These are phyloP conservation scores for Aspergillus bridgeri DNA, from an alignment of 495 filamentous ascomycete genomes.

Conservation along the genomic window DNA sequence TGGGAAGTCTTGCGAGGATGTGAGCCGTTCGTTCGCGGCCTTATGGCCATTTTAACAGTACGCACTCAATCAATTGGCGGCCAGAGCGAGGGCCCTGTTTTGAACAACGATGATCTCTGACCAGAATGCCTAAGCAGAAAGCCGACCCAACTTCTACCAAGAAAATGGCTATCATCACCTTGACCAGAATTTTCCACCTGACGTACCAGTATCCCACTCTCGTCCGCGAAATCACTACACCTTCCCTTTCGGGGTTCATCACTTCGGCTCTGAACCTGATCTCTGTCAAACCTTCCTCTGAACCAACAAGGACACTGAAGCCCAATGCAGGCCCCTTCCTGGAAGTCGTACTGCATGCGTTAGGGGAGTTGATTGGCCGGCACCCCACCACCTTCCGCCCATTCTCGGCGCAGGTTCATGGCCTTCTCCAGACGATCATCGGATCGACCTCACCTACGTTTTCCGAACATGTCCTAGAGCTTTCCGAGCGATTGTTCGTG, in stretches of 20 bases:
- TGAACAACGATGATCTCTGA: constrained; percentile 5
- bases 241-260: constrained; percentile 70
- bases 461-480: constrained; percentile 46
- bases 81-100: neutral
- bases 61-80: constrained; percentile 7
- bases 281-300: constrained; percentile 41
- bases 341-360: constrained; percentile 59
- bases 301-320: constrained; percentile 41
- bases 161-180: constrained; percentile 66
- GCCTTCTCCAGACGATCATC: constrained; percentile 50
- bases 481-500: constrained; percentile 58
- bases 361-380: constrained; percentile 65
- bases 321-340: constrained; percentile 43
- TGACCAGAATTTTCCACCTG: constrained; percentile 77
- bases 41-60: constrained; percentile 70
- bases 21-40: constrained; percentile 65
- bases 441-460: constrained; percentile 31
- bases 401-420: constrained; percentile 62
- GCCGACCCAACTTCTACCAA: constrained; percentile 68
- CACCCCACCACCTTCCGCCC: constrained; percentile 80
- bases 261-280: constrained; percentile 68
- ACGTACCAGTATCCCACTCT: constrained; percentile 78
- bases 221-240: constrained; percentile 83
- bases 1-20: constrained; percentile 70
- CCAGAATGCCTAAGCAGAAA: constrained; percentile 48